Percentiles rank a stretch among this genome's conserved stretches.
Evolutionary conservation across 352 stramenopile genomes (phyloP).

Genomic region (Pythium folliculosum): DNA sequence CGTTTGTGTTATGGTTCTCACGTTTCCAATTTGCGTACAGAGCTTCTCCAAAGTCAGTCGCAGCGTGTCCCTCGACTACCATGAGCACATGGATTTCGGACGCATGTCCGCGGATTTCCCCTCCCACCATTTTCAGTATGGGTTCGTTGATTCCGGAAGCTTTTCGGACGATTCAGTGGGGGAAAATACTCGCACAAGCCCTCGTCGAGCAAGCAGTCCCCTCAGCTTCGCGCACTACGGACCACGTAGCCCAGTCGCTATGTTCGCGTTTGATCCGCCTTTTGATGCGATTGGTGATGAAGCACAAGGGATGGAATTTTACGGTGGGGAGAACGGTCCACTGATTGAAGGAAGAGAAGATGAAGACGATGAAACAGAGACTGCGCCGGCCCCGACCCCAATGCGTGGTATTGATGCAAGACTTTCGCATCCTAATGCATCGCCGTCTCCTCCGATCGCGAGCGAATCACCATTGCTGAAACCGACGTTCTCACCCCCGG

Average conservation of each 20-base stretch:
- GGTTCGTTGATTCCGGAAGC: conserved; percentile 36
- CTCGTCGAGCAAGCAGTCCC: conserved; percentile 58
- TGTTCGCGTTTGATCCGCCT: conserved; percentile 71
- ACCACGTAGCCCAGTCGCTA: conserved; percentile 59
- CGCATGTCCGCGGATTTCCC: conserved; percentile 41
- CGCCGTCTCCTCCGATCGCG: not conserved
- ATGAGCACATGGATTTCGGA: conserved; percentile 61
- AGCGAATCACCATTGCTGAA: conserved; percentile 40
- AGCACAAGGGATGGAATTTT: conserved; percentile 14
- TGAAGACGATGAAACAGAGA: conserved; percentile 29
- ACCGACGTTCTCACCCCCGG: conserved; percentile 59
- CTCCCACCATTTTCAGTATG: conserved; percentile 53
- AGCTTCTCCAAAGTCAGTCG: conserved; percentile 73
- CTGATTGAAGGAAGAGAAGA: conserved; percentile 35
- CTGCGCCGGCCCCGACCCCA: not conserved
- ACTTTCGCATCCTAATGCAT: not conserved
- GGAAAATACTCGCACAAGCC: conserved; percentile 47
- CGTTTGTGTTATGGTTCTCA: too few species aligned
- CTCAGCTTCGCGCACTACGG: conserved; percentile 58
- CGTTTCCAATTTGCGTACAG: conserved; percentile 18
- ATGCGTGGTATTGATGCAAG: not conserved
- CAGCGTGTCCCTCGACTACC: conserved; percentile 78
- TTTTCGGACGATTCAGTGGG: conserved; percentile 65
- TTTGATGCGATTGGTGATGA: conserved; percentile 53
- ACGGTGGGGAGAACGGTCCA: conserved; percentile 20